These are phyloP conservation scores for Postia placenta DNA, from an alignment of 768 basidiomycete genomes.

Conservation along the genomic window DNA sequence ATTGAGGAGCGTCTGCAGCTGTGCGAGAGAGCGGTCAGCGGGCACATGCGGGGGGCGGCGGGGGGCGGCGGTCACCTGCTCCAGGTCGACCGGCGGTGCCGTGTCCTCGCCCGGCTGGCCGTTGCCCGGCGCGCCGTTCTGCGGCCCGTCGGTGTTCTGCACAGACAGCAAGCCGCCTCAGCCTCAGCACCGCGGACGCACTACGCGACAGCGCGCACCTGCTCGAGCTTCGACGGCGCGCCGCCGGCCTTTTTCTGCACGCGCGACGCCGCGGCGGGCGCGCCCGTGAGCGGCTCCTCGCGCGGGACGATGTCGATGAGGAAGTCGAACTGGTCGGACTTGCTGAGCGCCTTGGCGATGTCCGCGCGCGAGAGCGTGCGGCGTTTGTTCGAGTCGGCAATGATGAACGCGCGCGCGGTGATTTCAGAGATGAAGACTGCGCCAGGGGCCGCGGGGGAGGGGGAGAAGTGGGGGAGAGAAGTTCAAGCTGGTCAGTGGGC, in stretches of 20 bases:
- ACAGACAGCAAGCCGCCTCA: no score
- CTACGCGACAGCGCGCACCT: no score
- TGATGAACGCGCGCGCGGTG: slow-evolving; percentile 90
- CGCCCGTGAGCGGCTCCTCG: slow-evolving; percentile 46
- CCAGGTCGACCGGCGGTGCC: background rate
- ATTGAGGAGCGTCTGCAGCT: slow-evolving; percentile 2
- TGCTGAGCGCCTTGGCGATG: slow-evolving; percentile 87
- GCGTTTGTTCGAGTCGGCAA: slow-evolving; percentile 93
- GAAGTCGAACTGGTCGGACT: slow-evolving; percentile 96
- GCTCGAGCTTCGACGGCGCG: slow-evolving; percentile 6
- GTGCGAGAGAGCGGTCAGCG: background rate
- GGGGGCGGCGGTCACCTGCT: background rate
- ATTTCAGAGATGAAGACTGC: slow-evolving; percentile 97
- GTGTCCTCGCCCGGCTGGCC: background rate
- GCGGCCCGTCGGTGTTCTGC: background rate
- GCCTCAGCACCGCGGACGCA: no score
- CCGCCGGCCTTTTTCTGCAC: slow-evolving; percentile 19
- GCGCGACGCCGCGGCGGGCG: slow-evolving; percentile 6
- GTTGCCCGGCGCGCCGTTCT: background rate
- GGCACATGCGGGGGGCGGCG: background rate
- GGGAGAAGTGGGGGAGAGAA: background rate
- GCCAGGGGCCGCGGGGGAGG: background rate
- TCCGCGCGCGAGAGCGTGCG: slow-evolving; percentile 92
- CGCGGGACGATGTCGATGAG: slow-evolving; percentile 93
- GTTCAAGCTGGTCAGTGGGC: no score